Base-by-base conservation (phyloP, 495 filamentous ascomycete species). In the Aspergillus sparsus region DNA sequence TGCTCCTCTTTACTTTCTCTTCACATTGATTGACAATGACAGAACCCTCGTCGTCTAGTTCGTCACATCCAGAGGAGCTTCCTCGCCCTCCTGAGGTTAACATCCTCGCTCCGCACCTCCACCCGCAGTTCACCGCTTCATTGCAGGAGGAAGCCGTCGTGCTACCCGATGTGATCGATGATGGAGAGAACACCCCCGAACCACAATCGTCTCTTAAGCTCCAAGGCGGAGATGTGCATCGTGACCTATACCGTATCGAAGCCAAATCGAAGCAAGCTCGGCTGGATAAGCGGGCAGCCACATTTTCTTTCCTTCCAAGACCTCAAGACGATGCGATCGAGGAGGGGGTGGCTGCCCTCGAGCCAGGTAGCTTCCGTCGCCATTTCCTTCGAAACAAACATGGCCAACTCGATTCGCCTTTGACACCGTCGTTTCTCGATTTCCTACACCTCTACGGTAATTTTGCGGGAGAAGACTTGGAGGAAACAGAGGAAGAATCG, bases 381-480 rank as follows among this genome's bases (percentile, higher is more conserved):
- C 80, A 84, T 44, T 86, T 80, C 62, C 59, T 88, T 32, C 80
- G 71, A 15, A 81, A 84, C 46, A 75, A 79, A 39, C 74, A 76
- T 47, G 71, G 73, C 35, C 62, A 69, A 65, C 55, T 82, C 61
- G 55, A 76, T 70, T 61, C 75, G 60, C 44, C 73, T 55, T 53
- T 72, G 59, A 82, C 85, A 10, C 72, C 87, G 13, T 87, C 87
- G 0, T 90, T 90, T 60, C 80, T 87, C 36, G 83, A 86, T 42
- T 90, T 89, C 61, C 76, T 90, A 10, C 84, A 87, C 47, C 69
- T 89, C 6, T 90, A 89, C 67, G 87, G 87, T 0, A 82, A 79
- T 50, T 90, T 90, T 66, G 87, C 87, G 0, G 87, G 87, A 7
- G 87, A 90, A 64, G 87, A 89, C 58, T 77, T 90, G 11, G 82